Base-by-base conservation (phyloP, 305 asterid species). In the Rubia occidens region DNA sequence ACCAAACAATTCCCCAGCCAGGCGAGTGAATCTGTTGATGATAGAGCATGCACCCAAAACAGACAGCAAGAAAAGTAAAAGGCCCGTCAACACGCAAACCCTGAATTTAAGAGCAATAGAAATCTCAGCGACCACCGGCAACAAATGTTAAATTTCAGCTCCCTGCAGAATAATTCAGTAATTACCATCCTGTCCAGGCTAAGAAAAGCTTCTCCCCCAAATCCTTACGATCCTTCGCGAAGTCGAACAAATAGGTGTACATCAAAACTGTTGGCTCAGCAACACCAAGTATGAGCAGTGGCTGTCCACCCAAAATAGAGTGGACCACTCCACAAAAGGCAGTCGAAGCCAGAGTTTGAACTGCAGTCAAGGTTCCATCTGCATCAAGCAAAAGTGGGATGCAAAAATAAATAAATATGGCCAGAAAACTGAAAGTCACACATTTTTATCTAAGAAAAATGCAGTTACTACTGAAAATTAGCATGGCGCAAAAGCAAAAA, bases 261-360 rank as follows among this genome's bases (percentile, higher is more conserved):
- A 94, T 94, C 66, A 94, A 76, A 64, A 91, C 97, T 0, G 99
- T 94, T 70, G 99, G 99, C 84, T 94, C 99, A 15, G 99, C 99
- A 60, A 94, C 99, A n/a, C 99, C 97, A 63, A 94, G 86, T 78
- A 94, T 91, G 61, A 94, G 91, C 39, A 94, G 87, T 42, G 99
- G 99, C 39, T 94, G 99, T 70, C 99, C 99, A 20, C 99, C 99
- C 40, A 89, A 6, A 73, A 94, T 70, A n/a, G 99, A 86, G 83
- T 94, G 99, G 79, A 94, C 87, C 43, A 94, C 77, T 40, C 97
- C 99, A 74, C 97, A 94, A 59, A 94, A 77, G 56, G 99, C 95
- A 10, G 99, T 94, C 44, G 99, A 94, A 70, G 86, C 96, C 71
- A 94, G 95, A 70, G 99, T 90, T 78, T 94, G 97, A 72, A 94